Evolutionary conservation across 768 basidiomycete species (phyloP).

Genomic region (Mycena polygramma): DNA sequence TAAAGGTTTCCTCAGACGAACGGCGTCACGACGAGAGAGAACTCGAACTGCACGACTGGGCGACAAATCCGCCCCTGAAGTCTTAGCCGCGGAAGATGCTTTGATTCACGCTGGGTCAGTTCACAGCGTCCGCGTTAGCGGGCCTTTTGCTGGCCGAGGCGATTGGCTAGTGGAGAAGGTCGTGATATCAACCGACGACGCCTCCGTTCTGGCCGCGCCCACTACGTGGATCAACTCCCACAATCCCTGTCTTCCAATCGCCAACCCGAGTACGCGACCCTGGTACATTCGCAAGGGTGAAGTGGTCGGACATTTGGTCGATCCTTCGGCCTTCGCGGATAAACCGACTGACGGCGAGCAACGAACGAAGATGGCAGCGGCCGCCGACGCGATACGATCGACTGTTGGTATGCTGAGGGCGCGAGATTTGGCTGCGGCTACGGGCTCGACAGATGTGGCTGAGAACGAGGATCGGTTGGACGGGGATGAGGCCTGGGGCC

Average conservation of each 20-base stretch:
- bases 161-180: constrained; percentile 39
- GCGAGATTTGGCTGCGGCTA: constrained; percentile 4
- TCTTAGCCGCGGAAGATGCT: background rate
- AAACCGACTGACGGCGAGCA: constrained; percentile 14
- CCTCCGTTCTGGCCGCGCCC: constrained; percentile 27
- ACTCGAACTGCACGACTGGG: background rate
- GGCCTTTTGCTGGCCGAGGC: constrained; percentile 5
- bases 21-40: background rate
- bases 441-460: background rate
- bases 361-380: background rate
- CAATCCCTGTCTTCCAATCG: constrained; percentile 31
- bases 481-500: constrained; percentile 38
- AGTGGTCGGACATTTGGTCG: constrained; percentile 24
- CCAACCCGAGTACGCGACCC: constrained; percentile 31
- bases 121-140: constrained; percentile 18
- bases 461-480: constrained; percentile 4
- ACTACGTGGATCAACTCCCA: constrained; percentile 31
- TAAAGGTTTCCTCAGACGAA: background rate
- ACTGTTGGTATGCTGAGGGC: constrained; percentile 11
- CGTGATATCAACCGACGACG: constrained; percentile 28
- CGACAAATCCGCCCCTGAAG: background rate
- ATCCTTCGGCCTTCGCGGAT: constrained; percentile 24
- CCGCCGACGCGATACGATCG: constrained; percentile 15
- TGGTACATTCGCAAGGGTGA: constrained; percentile 31
- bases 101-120: background rate